Percentiles rank a stretch among this genome's conserved stretches.
Evolutionary conservation across 106 monocot genomes (phyloP).

Genomic region (Dactylorhiza incarnata): DNA sequence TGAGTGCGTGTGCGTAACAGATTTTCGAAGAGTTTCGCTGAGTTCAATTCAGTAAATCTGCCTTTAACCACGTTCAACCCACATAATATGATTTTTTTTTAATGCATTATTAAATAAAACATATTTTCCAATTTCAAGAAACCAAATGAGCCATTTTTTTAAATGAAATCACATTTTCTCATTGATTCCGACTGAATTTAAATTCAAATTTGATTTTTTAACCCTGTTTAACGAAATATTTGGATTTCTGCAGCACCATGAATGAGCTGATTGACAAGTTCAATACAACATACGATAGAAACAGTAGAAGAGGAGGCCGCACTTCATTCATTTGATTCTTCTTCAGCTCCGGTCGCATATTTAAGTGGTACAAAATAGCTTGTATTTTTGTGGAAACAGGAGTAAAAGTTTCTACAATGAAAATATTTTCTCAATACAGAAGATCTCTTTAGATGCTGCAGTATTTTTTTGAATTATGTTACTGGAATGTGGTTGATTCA

Average conservation of each 20-base stretch:
- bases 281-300: slow-evolving; percentile 64
- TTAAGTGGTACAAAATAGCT: neutral
- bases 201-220: neutral
- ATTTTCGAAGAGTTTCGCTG: too few relatives aligned
- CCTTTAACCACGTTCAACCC: too few relatives aligned
- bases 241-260: slow-evolving; percentile 53
- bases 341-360: neutral
- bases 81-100: too few relatives aligned
- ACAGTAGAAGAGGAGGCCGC: slow-evolving; percentile 76
- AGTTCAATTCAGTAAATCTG: too few relatives aligned
- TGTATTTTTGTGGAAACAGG: neutral
- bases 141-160: too few relatives aligned
- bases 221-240: neutral
- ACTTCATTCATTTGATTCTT: slow-evolving; percentile 53
- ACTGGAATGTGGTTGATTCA: too few relatives aligned
- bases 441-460: neutral
- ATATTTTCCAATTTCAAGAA: too few relatives aligned
- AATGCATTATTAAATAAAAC: too few relatives aligned
- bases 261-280: slow-evolving; percentile 94
- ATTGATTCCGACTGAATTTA: neutral
- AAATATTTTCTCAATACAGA: neutral
- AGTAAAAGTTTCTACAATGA: neutral
- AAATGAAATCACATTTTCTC: too few relatives aligned
- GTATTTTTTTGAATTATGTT: too few relatives aligned
- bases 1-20: too few relatives aligned